phyloP scores from a whole-genome alignment of 1,284 basidiomycete species.

The Boletus nobilissimus region DNA sequence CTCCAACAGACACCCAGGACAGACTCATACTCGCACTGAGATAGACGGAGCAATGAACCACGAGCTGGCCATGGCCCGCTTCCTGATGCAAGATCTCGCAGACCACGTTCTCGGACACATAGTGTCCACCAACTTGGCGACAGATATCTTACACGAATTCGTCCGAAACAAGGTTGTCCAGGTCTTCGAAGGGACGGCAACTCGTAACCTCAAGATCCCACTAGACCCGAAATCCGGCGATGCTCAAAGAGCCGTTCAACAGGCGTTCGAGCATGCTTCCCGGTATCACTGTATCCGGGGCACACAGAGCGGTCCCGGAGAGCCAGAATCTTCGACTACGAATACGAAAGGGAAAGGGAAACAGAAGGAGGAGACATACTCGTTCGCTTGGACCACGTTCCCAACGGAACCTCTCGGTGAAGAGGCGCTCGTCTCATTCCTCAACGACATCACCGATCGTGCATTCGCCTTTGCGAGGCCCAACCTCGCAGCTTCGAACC shows the following conservation, averaged over 20 bases:
- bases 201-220: background rate
- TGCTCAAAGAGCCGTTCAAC: background rate
- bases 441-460: no score
- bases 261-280: background rate
- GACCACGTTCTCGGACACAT: conserved; percentile 28
- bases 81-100: conserved; percentile 23
- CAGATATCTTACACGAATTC: conserved; percentile 5
- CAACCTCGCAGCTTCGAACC: no score
- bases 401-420: background rate
- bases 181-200: background rate
- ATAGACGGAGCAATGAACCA: conserved; percentile 1
- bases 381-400: background rate
- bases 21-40: background rate
- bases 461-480: no score
- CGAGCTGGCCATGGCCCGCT: conserved; percentile 21
- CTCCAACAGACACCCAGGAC: conserved; percentile 12
- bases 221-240: background rate
- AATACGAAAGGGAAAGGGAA: background rate
- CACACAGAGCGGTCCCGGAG: background rate
- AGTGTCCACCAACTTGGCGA: conserved; percentile 22
- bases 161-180: conserved; percentile 7
- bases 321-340: background rate
- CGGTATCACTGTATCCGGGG: background rate
- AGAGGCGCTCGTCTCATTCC: background rate
- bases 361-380: background rate